Conservation (phyloP, 2,329 filamentous ascomycete genomes). For the Rhynchosporium graminicola region DNA sequence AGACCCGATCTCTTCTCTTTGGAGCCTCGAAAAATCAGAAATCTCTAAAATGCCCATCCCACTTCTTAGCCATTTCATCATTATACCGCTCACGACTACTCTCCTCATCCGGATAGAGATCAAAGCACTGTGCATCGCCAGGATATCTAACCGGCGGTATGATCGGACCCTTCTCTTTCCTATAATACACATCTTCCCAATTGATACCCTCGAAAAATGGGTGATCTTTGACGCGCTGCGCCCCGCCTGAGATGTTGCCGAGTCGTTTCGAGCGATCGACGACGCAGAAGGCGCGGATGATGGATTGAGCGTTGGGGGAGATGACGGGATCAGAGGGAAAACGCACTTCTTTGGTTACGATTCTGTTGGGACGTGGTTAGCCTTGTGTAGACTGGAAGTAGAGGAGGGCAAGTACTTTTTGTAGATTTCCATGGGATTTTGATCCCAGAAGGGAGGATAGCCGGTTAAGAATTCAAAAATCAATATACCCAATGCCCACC, state of each 20-base stretch:
- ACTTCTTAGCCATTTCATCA: conserved; percentile 66
- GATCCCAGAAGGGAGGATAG: conserved; percentile 84
- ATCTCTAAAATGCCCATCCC: conserved; percentile 70
- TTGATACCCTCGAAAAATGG: conserved; percentile 73
- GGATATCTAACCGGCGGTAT: conserved; percentile 71
- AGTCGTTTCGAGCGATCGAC: conserved; percentile 76
- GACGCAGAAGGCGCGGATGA: conserved; percentile 75
- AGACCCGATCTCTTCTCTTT: too few species aligned
- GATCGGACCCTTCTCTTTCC: conserved; percentile 68
- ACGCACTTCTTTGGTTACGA: conserved; percentile 74
- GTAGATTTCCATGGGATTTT: conserved; percentile 85
- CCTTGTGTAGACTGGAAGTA: background rate
- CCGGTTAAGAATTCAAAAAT: conserved; percentile 85
- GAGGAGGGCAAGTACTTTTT: conserved; percentile 56
- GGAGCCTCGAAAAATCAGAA: conserved; percentile 52
- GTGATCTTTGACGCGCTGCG: conserved; percentile 70
- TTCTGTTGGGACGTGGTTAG: conserved; percentile 50
- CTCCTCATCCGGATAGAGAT: conserved; percentile 78
- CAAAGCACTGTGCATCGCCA: conserved; percentile 79
- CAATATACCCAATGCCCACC: conserved; percentile 84
- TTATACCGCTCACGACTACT: conserved; percentile 66
- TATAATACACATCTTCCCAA: conserved; percentile 71
- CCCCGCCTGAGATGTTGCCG: conserved; percentile 76
- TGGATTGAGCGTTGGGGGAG: conserved; percentile 68
- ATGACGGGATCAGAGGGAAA: conserved; percentile 68